Evolutionary conservation across 2,329 filamentous ascomycete species (phyloP).

Genomic region (Fusarium sp.): DNA sequence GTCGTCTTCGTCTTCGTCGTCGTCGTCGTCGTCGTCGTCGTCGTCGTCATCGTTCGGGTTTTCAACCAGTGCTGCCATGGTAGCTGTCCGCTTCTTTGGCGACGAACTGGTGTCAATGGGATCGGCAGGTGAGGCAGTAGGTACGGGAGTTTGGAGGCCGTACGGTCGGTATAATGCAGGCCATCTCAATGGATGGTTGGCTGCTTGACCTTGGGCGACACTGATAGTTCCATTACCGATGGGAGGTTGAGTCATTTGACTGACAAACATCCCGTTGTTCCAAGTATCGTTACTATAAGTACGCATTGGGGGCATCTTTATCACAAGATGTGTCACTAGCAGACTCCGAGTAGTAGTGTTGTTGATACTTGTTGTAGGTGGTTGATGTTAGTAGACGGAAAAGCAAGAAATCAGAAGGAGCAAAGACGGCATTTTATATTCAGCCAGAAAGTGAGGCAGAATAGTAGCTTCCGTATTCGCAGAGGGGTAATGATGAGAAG

Average conservation of each 20-base stretch:
- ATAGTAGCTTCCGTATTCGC: neutral
- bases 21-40: neutral
- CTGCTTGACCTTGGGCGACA: too few species aligned
- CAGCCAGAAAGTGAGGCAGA: neutral
- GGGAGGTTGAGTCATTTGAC: too few species aligned
- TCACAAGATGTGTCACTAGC: too few species aligned
- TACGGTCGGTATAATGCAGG: too few species aligned
- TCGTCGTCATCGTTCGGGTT: neutral
- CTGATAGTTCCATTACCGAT: too few species aligned
- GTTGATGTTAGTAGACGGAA: neutral
- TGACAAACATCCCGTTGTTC: too few species aligned
- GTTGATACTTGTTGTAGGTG: neutral
- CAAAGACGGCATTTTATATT: neutral
- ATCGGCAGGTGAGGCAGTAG: too few species aligned
- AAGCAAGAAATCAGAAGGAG: neutral
- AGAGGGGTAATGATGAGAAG: neutral
- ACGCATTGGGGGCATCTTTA: too few species aligned
- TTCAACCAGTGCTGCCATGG: neutral
- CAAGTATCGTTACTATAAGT: too few species aligned
- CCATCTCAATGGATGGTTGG: too few species aligned
- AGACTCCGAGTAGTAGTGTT: too few species aligned
- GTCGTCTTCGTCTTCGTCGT: neutral
- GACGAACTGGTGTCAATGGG: neutral
- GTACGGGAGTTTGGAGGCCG: too few species aligned
- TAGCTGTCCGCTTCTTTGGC: neutral